phyloP scores from a whole-genome alignment of 164 flowering plant genomes.

The Platanus orientalis region DNA sequence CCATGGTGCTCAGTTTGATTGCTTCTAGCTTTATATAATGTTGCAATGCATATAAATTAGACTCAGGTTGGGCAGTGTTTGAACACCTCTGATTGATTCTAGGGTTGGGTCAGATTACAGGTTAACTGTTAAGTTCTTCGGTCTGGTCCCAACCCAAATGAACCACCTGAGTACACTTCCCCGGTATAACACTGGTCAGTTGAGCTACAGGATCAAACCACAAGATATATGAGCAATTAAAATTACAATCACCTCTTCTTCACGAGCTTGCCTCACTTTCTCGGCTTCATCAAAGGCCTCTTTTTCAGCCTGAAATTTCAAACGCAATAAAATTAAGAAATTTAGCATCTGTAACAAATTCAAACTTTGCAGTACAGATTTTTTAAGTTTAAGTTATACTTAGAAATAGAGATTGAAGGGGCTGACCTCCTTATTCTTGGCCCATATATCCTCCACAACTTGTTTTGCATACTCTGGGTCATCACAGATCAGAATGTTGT shows the following conservation, averaged over 20 bases:
- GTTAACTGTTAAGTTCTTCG: no score
- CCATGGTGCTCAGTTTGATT: no score
- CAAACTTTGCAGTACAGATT: not conserved
- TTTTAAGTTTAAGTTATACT: no score
- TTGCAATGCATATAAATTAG: no score
- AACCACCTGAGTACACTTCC: no score
- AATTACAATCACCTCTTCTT: slow-evolving; percentile 55
- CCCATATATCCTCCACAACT: slow-evolving; percentile 45
- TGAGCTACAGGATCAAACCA: not conserved
- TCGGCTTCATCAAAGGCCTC: slow-evolving; percentile 88
- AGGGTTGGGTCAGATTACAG: no score
- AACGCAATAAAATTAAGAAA: not conserved
- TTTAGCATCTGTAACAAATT: not conserved
- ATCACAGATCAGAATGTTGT: slow-evolving; percentile 71
- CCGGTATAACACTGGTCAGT: not conserved
- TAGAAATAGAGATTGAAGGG: not conserved
- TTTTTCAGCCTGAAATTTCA: slow-evolving; percentile 53
- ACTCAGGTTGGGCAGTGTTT: no score
- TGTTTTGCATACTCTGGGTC: slow-evolving; percentile 60
- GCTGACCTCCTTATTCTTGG: slow-evolving; percentile 42
- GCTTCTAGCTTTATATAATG: no score
- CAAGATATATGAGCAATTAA: not conserved
- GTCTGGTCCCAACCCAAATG: no score
- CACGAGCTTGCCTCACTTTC: slow-evolving; percentile 62
- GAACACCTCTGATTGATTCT: no score